Evolutionary conservation across 208 protist species (phyloP), one percentile per base, ranked within the genome.

Genomic region (Plasmodiophora brassicae): DNA sequence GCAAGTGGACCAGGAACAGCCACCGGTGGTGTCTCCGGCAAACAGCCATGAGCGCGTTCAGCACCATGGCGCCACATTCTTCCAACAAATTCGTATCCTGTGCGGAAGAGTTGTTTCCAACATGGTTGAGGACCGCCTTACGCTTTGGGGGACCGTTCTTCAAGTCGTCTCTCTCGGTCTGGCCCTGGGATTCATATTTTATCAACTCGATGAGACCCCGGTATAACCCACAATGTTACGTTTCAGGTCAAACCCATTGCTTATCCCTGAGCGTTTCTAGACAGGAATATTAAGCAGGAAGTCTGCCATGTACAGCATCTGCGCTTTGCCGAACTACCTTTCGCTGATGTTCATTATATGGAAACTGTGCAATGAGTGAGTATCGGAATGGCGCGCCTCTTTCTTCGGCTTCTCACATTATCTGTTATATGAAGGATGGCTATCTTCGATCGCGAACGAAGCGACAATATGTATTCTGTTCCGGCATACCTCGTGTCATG

Each of bases 271-370:
- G 5, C 65, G 41, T 28, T 78, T 36, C n/a, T 32, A 78, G 65
- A 38, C 65, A 38, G 65, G 65, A 5, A 38, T 78, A 32, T 5
- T 78, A 5, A 32, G 14, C 20, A n/a, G 65, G 5, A 78, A 78
- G n/a, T 78, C 65, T 5, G 5, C 65, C 5, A 14, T 78, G n/a
- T 78, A 78, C n/a, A 36, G 10, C n/a, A 78, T 78, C 32, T 38
- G 65, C 65, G 5, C 65, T 8, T 32, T 78, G 14, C 65, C 32
- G 20, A 38, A 5, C 20, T 78, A 78, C n/a, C n/a, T 78, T 5
- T 78, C 65, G n/a, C 41, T 78, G 65, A 78, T 78, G 65, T 78
- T 78, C n/a, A 78, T 78, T 8, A 78, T 78, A 14, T 78, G 5
- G 5, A 78, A 78, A 32, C n/a, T 78, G 20, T 78, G 14, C 20